Evolutionary conservation across 2,329 filamentous ascomycete species (phyloP), one percentile per base, ranked within the genome.

Genomic region (Dothiorella sarmentorum): DNA sequence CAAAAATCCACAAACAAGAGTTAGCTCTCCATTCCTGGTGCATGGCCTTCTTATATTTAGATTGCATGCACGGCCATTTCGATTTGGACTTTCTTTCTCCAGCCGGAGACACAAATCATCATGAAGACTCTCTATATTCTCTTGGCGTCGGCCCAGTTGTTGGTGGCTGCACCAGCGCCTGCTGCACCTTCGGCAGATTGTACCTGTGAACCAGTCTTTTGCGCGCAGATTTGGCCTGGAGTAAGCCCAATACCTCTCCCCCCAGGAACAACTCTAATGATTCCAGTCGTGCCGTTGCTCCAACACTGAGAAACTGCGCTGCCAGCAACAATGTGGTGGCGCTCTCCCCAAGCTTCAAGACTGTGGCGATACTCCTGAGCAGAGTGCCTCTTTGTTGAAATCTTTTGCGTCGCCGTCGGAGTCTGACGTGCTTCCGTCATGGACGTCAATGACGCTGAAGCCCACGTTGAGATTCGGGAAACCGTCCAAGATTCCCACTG

Each of bases 1-100:
- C 33, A 47, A 45, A 57, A 57, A 45, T 45, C 47, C 42, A 37
- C 27, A 35, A 45, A n/a, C n/a, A n/a, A n/a, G n/a, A n/a, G n/a
- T 37, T 44, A 45, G 53, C 53, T 44, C 26, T 47, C 20, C 53
- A 44, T 57, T 57, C 53, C 42, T 56, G 22, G 26, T 27, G 29
- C n/a, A 15, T 35, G 10, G 15, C 31, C 18, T 15, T 44, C 26
- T 26, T 56, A 43, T 33, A 43, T 17, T 22, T 29, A 27, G 7
- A 18, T 26, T 10, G 13, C 40, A n/a, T 24, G 7, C 37, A 43
- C 17, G n/a, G n/a, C 22, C 17, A 18, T 20, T 18, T 15, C 10
- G 17, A 5, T 27, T n/a, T 26, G 43, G 13, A 22, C 17, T 37
- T 35, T n/a, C n/a, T 38, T 26, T 20, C 35, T 22, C 7, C 35